Base-by-base conservation (phyloP, 768 basidiomycete species). In the Hypholoma fasciculare region DNA sequence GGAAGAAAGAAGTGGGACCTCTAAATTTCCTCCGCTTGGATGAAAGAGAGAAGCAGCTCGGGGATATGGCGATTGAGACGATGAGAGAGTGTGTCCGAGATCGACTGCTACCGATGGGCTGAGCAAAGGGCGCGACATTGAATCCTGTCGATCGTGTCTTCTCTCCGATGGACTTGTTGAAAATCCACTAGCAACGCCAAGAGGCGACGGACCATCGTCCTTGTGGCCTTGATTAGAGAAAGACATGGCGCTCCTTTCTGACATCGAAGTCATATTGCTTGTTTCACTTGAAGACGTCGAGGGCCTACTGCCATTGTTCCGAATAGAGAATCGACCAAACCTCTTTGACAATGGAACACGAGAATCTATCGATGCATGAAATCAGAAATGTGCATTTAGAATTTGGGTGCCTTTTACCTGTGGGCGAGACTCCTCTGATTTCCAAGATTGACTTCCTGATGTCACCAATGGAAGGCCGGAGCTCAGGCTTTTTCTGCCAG, bases 401-500 rank as follows among this genome's bases (percentile, higher is more conserved):
- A 3, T 34, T 34, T 34, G 30, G 30, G 9, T 34, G 11, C 17
- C 4, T 23, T 23, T 52, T 14, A 39, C 52, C 54, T 12, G 55
- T 39, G 26, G 43, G 44, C 14, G 50, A 43, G 42, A 64, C 37
- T 13, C 62, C 64, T 54, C 61, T 65, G 7, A 74, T 61, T 34
- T 64, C 60, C 49, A 64, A 54, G 17, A 77, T 56, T 20, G 55
- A 62, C 2, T 50, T 58, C 51, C 69, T 74, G 27, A 80, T 64
- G 13, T 64, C 61, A 34, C 71, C 61, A 63, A 79, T 77, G 14
- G 75, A 69, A 16, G 80, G 81, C 14, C 80, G 68, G 3, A 63
- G 58, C 40, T 69, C 66, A 19, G 79, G 78, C 54, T 74, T 72
- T 48, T 65, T 71, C 23, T 71, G 58, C 80, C 80, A 82, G 56